These are phyloP conservation scores for Pseudozyma hubeiensis DNA, from an alignment of 1,284 basidiomycete genomes.

Conservation along the genomic window DNA sequence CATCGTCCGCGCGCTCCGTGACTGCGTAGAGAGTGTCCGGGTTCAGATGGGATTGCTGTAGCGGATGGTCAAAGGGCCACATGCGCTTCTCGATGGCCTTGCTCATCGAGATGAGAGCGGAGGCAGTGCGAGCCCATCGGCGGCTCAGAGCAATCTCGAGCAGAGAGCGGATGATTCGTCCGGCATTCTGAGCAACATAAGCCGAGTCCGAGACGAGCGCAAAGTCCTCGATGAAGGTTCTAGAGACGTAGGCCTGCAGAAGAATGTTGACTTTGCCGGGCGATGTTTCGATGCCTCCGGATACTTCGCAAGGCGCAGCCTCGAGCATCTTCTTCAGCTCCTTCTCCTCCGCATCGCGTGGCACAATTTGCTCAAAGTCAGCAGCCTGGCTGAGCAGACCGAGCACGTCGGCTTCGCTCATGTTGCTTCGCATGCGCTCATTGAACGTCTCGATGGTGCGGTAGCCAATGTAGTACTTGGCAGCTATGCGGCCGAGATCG, in stretches of 20 bases:
- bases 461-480: constrained; percentile 93
- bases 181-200: constrained; percentile 84
- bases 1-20: constrained; percentile 85
- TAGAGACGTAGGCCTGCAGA: constrained; percentile 89
- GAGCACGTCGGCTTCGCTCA: constrained; percentile 94
- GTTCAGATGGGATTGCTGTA: constrained; percentile 77
- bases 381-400: constrained; percentile 87
- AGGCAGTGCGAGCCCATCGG: constrained; percentile 86
- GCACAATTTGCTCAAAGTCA: constrained; percentile 96
- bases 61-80: constrained; percentile 96
- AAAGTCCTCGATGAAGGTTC: constrained; percentile 87
- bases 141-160: constrained; percentile 92
- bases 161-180: constrained; percentile 90
- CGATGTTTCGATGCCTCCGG: constrained; percentile 82
- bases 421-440: constrained; percentile 80
- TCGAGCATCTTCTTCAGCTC: constrained; percentile 83
- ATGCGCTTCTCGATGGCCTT: constrained; percentile 79
- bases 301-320: constrained; percentile 69
- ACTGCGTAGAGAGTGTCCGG: constrained; percentile 79
- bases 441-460: constrained; percentile 91
- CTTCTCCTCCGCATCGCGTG: constrained; percentile 87
- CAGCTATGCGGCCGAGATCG: constrained; percentile 92
- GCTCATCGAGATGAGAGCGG: constrained; percentile 87
- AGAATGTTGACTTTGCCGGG: constrained; percentile 95
- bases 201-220: constrained; percentile 95